Evolutionary conservation across 2,329 filamentous ascomycete genomes (phyloP), one percentile per base, ranked within the genome.

Genomic region (Aspergillus tamarii): DNA sequence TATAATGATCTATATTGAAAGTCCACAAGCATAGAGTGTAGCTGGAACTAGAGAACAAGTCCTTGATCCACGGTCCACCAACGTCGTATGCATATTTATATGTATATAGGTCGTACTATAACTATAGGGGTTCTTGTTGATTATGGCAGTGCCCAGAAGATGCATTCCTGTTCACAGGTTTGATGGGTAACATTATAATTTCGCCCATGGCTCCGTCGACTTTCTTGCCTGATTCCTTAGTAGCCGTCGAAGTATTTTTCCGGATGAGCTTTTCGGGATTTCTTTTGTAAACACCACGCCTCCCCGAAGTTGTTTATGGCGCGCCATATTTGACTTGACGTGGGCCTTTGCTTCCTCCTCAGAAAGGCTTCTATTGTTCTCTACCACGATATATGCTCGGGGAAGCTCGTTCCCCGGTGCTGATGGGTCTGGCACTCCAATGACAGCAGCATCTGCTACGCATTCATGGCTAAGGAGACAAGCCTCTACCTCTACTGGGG

Each of bases 371-470:
- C 36, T 62, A 9, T 59, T 41, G 11, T 41, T n/a, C 53, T 66
- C 59, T 26, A 52, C 19, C 21, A 64, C 64, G 11, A 66, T 50
- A 21, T 67, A 67, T 46, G 65, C 65, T 48, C 64, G 65, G 16
- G 65, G 65, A 12, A 67, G 50, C 23, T 67, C 64, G 53, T 67
- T 67, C 16, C 64, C 65, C n/a, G 65, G 59, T 16, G 65, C 64
- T 16, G 61, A 59, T 4, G 57, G 59, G 19, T 67, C 65, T 14
- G 56, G 59, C 7, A 61, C 57, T 9, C 65, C 65, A 21, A 67
- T 55, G n/a, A 67, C 65, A 2, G 65, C 65, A 34, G 64, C 63
- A 39, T 67, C 65, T 26, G 63, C 63, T 26, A 67, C 56, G n/a
- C 36, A 19, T 9, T 56, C 58, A 57, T 66, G 65, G 21, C 58